Evolutionary conservation across 176 grass and related monocot species (phyloP).

Genomic region (Canna indica): DNA sequence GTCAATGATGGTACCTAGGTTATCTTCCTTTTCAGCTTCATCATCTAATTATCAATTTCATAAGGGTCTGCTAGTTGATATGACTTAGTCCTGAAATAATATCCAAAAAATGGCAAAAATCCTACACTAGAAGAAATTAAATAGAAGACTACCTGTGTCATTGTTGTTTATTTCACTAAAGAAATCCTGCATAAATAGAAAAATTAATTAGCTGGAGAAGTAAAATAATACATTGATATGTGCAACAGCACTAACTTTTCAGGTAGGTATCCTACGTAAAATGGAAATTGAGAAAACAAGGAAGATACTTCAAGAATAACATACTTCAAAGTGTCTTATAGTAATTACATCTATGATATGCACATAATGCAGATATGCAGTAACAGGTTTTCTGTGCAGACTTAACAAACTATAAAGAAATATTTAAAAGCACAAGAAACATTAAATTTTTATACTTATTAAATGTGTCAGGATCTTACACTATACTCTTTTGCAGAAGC

Average conservation of each 20-base stretch:
- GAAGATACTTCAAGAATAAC: too few species aligned
- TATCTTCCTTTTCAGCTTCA: neutral
- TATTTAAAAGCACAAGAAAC: neutral
- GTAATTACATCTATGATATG: too few species aligned
- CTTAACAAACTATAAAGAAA: constrained; percentile 6
- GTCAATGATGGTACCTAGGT: neutral
- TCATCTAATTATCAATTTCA: too few species aligned
- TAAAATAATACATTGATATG: neutral
- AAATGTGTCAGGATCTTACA: constrained; percentile 42
- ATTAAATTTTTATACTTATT: neutral
- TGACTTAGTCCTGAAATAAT: neutral
- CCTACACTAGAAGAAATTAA: constrained; percentile 7
- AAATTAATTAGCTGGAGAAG: constrained; percentile 10
- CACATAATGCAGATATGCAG: too few species aligned
- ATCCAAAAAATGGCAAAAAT: neutral
- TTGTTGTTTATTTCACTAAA: constrained; percentile 5
- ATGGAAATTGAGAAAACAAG: too few species aligned
- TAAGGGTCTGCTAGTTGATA: neutral
- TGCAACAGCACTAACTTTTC: neutral
- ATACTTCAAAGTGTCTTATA: too few species aligned
- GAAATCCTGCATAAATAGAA: constrained; percentile 19
- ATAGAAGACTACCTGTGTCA: constrained; percentile 18
- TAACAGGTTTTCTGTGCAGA: too few species aligned
- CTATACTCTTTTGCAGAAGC: constrained; percentile 46
- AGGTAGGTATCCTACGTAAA: neutral